These are phyloP conservation scores for Seiridium unicorne DNA, from an alignment of 2,329 filamentous ascomycete genomes.

Conservation along the genomic window DNA sequence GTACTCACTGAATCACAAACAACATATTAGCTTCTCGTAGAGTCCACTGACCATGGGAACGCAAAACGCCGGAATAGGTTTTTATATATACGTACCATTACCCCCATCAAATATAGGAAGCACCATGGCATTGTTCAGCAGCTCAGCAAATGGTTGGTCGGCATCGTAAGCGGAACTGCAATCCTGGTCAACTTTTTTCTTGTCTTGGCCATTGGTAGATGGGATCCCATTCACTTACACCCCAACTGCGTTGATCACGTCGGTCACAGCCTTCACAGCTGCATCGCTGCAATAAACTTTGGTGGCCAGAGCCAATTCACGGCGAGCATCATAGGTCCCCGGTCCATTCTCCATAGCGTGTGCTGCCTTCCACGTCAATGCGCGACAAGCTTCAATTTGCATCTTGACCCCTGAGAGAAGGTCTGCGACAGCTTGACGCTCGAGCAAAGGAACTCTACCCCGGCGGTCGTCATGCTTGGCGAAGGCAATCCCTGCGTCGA, in stretches of 20 bases:
- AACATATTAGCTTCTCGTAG: too few species aligned
- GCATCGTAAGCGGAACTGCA: background rate
- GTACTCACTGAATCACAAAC: too few species aligned
- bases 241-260: slow-evolving; percentile 51
- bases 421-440: slow-evolving; percentile 50
- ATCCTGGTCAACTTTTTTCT: background rate
- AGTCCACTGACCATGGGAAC: too few species aligned
- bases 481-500: slow-evolving; percentile 49
- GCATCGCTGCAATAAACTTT: slow-evolving; percentile 52
- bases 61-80: too few species aligned
- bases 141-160: background rate
- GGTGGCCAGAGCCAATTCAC: slow-evolving; percentile 46
- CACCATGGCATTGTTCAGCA: background rate
- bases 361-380: slow-evolving; percentile 51
- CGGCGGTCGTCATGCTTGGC: slow-evolving; percentile 44
- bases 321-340: slow-evolving; percentile 34
- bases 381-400: slow-evolving; percentile 45
- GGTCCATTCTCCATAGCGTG: slow-evolving; percentile 39
- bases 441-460: slow-evolving; percentile 41
- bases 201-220: background rate
- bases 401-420: slow-evolving; percentile 52
- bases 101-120: background rate
- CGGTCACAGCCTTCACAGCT: slow-evolving; percentile 44
- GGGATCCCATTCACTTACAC: slow-evolving; percentile 25
- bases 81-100: background rate